Evolutionary conservation across 768 basidiomycete genomes (phyloP).

Genomic region (Megacollybia marginata): DNA sequence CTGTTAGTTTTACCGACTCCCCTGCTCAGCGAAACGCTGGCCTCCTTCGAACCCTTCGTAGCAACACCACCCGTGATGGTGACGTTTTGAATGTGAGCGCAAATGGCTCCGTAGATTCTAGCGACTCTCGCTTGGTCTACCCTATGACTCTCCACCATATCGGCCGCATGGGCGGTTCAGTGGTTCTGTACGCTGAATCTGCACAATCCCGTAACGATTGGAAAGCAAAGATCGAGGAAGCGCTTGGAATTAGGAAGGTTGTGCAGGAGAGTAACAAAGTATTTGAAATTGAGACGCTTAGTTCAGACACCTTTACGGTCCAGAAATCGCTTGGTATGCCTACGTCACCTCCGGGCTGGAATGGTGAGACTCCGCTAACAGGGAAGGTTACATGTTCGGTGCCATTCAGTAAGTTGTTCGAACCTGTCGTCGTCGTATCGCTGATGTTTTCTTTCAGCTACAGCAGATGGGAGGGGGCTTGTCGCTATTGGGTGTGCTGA

Average conservation of each 20-base stretch:
- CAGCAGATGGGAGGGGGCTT: conserved; percentile 71
- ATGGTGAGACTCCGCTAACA: conserved; percentile 45
- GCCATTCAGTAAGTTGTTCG: conserved; percentile 48
- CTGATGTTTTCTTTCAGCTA: conserved; percentile 28
- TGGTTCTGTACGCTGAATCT: conserved; percentile 84
- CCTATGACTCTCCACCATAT: conserved; percentile 89
- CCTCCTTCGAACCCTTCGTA: conserved; percentile 58
- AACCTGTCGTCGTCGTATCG: not conserved
- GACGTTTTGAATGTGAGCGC: not conserved
- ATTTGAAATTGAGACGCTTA: conserved; percentile 88
- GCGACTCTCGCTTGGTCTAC: conserved; percentile 71
- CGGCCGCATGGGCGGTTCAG: conserved; percentile 79
- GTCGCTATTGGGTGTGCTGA: conserved; percentile 89
- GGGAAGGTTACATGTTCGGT: conserved; percentile 70
- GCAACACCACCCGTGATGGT: conserved; percentile 17
- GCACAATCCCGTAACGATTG: conserved; percentile 72
- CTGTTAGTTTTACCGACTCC: conserved; percentile 77
- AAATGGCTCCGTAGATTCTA: conserved; percentile 20
- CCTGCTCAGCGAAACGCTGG: conserved; percentile 71
- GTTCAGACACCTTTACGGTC: conserved; percentile 80
- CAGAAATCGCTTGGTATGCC: conserved; percentile 49
- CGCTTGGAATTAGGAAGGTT: conserved; percentile 73
- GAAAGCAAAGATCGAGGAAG: conserved; percentile 86
- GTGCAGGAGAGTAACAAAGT: conserved; percentile 94
- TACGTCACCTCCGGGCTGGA: conserved; percentile 31